Evolutionary conservation across 2,329 filamentous ascomycete genomes (phyloP).

Genomic region (Fusarium praegraminearum): DNA sequence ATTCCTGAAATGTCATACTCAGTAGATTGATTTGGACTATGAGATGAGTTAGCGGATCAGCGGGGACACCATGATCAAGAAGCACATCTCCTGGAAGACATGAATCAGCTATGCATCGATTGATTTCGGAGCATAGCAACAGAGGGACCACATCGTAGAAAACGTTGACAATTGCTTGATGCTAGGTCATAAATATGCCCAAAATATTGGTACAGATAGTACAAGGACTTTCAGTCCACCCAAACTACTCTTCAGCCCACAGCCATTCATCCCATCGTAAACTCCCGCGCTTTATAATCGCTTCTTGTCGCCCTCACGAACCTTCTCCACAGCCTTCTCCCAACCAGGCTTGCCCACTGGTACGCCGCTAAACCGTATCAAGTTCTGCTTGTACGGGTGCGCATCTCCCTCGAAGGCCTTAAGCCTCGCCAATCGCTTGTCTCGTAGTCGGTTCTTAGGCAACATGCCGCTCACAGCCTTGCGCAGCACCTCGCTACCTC

Average conservation of each 20-base stretch:
- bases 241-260: constrained; percentile 36
- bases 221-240: constrained; percentile 46
- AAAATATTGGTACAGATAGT: constrained; percentile 51
- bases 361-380: constrained; percentile 77
- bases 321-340: constrained; percentile 63
- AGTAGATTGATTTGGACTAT: neutral
- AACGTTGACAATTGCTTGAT: constrained; percentile 43
- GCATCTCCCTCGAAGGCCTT: constrained; percentile 96
- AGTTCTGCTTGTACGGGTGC: constrained; percentile 92
- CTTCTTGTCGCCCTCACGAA: constrained; percentile 62
- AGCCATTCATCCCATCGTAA: neutral
- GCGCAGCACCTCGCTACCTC: constrained; percentile 89
- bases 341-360: constrained; percentile 66
- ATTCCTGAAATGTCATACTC: neutral
- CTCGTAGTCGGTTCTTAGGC: constrained; percentile 93
- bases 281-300: constrained; percentile 59
- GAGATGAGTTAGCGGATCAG: neutral
- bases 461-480: constrained; percentile 97
- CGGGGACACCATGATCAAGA: neutral
- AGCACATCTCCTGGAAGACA: neutral
- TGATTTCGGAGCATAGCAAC: neutral
- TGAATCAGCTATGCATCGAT: neutral
- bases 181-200: constrained; percentile 47
- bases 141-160: constrained; percentile 7
- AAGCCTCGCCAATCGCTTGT: constrained; percentile 86